Evolutionary conservation across 345 rosid species (phyloP).

Genomic region (Aquilaria malaccensis): DNA sequence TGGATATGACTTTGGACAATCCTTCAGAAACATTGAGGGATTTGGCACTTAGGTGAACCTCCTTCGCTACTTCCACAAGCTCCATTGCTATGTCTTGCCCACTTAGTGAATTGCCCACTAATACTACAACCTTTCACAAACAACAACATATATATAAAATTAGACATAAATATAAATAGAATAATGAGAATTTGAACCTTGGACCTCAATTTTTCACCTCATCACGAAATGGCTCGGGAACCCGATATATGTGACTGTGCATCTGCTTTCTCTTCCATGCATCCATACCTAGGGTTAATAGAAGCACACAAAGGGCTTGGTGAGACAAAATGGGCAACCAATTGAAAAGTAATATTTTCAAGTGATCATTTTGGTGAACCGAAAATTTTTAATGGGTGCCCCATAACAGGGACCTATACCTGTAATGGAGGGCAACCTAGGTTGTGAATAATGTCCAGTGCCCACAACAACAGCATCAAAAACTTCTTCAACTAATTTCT

Average conservation of each 20-base stretch:
- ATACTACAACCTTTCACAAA: constrained; percentile 57
- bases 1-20: constrained; percentile 66
- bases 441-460: constrained; percentile 84
- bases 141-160: neutral
- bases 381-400: neutral
- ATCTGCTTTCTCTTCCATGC: constrained; percentile 82
- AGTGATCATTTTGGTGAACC: neutral
- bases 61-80: constrained; percentile 66
- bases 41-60: constrained; percentile 69
- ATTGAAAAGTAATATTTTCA: neutral
- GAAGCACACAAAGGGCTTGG: neutral
- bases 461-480: constrained; percentile 93
- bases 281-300: constrained; percentile 52
- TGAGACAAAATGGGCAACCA: neutral
- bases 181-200: neutral
- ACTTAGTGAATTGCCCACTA: constrained; percentile 74
- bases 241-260: constrained; percentile 77
- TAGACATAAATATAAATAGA: neutral
- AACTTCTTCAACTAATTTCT: constrained; percentile 51
- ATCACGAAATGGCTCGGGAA: constrained; percentile 65
- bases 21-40: constrained; percentile 49
- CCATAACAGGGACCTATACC: constrained; percentile 28
- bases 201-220: constrained; percentile 32
- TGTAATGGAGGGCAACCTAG: constrained; percentile 69
- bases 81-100: constrained; percentile 95